Evolutionary conservation across 1,284 basidiomycete genomes (phyloP).

Genomic region (Irpex lacteus): DNA sequence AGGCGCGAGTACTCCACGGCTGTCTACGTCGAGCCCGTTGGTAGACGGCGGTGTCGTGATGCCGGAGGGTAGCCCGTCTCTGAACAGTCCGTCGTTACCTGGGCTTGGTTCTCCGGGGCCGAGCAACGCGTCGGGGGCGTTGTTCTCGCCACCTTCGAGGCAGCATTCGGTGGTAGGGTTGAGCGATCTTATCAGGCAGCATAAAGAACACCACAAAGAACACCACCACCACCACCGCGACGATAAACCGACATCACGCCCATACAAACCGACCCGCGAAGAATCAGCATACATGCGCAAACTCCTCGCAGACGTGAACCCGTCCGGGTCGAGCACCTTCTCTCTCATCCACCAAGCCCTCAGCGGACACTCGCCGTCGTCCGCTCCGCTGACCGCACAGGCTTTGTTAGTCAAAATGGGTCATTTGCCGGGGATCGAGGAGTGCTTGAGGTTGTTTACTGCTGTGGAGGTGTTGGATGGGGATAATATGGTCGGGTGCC

Average conservation of each 20-base stretch:
- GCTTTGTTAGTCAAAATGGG: constrained; percentile 49
- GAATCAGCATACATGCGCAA: constrained; percentile 63
- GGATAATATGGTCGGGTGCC: constrained; percentile 91
- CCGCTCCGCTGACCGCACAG: constrained; percentile 27
- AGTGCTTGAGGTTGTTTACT: constrained; percentile 84
- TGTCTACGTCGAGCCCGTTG: constrained; percentile 8
- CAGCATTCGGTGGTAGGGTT: constrained; percentile 7
- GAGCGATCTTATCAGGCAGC: constrained; percentile 13
- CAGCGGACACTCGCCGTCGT: constrained; percentile 14
- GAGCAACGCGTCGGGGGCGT: constrained; percentile 2
- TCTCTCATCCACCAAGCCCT: constrained; percentile 39
- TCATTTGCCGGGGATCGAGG: constrained; percentile 58
- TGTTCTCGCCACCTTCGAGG: constrained; percentile 6
- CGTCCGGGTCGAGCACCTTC: constrained; percentile 37
- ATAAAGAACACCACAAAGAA: constrained; percentile 21
- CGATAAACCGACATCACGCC: constrained; percentile 17
- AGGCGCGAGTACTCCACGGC: constrained; percentile 7
- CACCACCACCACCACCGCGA: constrained; percentile 22
- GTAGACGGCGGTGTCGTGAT: neutral
- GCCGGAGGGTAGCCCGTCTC: neutral
- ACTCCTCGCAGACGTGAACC: constrained; percentile 60
- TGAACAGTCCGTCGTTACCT: neutral
- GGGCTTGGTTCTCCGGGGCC: constrained; percentile 10
- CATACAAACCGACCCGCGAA: constrained; percentile 49
- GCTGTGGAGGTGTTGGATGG: constrained; percentile 89